A percentile compares a stretch with the other conserved stretches of the same genome.
Evolutionary conservation across 345 rosid genomes (phyloP).

Genomic region (Cardamine chenopodiifolia): DNA sequence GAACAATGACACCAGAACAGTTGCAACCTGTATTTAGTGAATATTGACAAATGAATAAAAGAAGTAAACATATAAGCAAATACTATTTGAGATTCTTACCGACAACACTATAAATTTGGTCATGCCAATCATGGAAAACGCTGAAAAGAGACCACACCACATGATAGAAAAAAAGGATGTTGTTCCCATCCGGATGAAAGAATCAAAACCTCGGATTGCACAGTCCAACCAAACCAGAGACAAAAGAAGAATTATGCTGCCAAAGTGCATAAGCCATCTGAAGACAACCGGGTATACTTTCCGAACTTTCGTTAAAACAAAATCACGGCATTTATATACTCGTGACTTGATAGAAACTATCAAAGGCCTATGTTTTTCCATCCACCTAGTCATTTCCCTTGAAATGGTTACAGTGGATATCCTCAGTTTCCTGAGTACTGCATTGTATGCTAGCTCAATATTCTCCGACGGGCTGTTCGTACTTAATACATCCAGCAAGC

Average conservation of each 20-base stretch:
- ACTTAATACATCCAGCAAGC: slow-evolving; percentile 50
- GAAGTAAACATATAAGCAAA: slow-evolving; percentile 7
- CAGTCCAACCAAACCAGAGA: slow-evolving; percentile 88
- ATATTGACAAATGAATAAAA: slow-evolving; percentile 6
- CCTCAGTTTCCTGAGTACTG: slow-evolving; percentile 51
- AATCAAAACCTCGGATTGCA: slow-evolving; percentile 80
- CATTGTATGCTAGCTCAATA: slow-evolving; percentile 52
- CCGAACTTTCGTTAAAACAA: slow-evolving; percentile 54
- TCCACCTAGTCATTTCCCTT: slow-evolving; percentile 55
- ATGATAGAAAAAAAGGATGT: slow-evolving; percentile 76
- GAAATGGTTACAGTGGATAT: slow-evolving; percentile 42
- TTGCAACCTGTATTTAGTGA: slow-evolving; percentile 53
- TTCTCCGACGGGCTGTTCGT: slow-evolving; percentile 54
- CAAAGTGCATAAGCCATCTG: slow-evolving; percentile 68
- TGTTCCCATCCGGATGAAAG: slow-evolving; percentile 86
- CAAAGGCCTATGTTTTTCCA: slow-evolving; percentile 66
- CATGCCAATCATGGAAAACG: slow-evolving; percentile 76
- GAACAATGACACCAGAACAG: slow-evolving; percentile 63
- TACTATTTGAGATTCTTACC: slow-evolving; percentile 54
- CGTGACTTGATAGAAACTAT: slow-evolving; percentile 45
- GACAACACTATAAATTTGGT: slow-evolving; percentile 63
- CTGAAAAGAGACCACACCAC: slow-evolving; percentile 90
- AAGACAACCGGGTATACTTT: slow-evolving; percentile 59
- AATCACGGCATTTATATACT: slow-evolving; percentile 50
- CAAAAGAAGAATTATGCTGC: slow-evolving; percentile 71